Evolutionary conservation across 2,329 filamentous ascomycete genomes (phyloP), one percentile per base, ranked within the genome.

Genomic region (Whalleya microplaca): DNA sequence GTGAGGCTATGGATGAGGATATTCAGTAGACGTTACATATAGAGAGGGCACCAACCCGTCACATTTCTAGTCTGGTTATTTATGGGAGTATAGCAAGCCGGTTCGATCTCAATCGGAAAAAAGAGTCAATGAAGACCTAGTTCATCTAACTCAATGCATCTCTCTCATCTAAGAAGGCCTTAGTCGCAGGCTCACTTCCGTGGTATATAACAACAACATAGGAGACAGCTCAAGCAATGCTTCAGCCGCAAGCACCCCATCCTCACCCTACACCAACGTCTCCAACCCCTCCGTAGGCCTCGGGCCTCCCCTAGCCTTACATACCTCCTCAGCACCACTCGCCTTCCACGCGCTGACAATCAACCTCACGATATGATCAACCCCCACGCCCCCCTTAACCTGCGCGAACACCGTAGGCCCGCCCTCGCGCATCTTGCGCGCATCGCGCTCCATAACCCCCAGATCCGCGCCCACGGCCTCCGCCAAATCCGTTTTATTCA

Each of bases 401-500:
- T 96, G 92, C 0, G 93, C 94, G 72, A 98, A 97, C 2, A 99
- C 90, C 0, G 94, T 97, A 4, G 95, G 95, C 0, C 95, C 95
- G 2, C 92, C 94, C 75, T 98, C 94, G 49, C 95, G 84, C 85
- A 99, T 99, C 82, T 93, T 94, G 67, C 91, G 83, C 14, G 93
- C 90, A 76, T 98, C 95, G 55, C 92, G 79, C 78, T 98, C 95
- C 95, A 99, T 99, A 43, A 99, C 91, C 19, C 77, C 83, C 65
- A 99, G 72, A 74, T 98, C 95, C 0, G 95, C 95, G 14, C 95
- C 95, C 21, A 99, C 88, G 5, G 90, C 85, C 76, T 93, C 89
- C 0, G 95, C 93, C 63, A 99, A 75, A 76, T 99, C 95, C 44
- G 93, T 96, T 86, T 99, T 99, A 76, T 99, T 99, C 49, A 99